These are phyloP conservation scores for Dictyophora rubrovolvata DNA, from an alignment of 768 basidiomycete genomes.

Conservation along the genomic window DNA sequence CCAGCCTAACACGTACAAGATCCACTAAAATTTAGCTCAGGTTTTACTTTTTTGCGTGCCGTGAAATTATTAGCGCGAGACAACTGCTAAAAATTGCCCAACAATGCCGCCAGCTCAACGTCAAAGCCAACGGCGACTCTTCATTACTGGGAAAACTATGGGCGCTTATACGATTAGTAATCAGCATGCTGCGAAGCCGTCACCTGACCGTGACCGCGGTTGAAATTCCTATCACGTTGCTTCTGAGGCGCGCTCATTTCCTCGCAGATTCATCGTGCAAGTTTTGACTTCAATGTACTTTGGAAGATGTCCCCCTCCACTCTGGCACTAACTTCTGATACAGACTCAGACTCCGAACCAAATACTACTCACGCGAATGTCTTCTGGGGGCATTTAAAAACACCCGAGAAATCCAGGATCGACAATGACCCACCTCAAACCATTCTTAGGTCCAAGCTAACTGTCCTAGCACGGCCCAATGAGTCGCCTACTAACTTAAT, in stretches of 20 bases:
- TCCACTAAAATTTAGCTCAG: too few relatives aligned
- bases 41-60: too few relatives aligned
- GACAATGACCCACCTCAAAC: slow-evolving; percentile 2
- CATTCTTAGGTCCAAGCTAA: background rate
- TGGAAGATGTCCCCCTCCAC: background rate
- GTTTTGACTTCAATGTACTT: too few relatives aligned
- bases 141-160: background rate
- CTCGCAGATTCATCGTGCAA: too few relatives aligned
- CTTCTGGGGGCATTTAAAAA: slow-evolving; percentile 8
- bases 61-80: too few relatives aligned
- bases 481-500: background rate
- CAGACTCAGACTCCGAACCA: slow-evolving; percentile 6
- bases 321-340: background rate
- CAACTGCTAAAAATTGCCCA: too few relatives aligned
- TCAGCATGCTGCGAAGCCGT: too few relatives aligned
- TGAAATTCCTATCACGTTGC: background rate
- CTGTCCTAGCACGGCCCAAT: background rate
- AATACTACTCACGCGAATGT: background rate
- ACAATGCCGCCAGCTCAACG: too few relatives aligned
- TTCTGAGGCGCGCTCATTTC: background rate
- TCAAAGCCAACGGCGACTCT: too few relatives aligned
- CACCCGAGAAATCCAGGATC: slow-evolving; percentile 3
- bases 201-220: background rate
- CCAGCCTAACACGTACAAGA: too few relatives aligned
- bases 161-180: background rate